Evolutionary conservation across 2,329 filamentous ascomycete genomes (phyloP).

Genomic region (Fusarium continuum): DNA sequence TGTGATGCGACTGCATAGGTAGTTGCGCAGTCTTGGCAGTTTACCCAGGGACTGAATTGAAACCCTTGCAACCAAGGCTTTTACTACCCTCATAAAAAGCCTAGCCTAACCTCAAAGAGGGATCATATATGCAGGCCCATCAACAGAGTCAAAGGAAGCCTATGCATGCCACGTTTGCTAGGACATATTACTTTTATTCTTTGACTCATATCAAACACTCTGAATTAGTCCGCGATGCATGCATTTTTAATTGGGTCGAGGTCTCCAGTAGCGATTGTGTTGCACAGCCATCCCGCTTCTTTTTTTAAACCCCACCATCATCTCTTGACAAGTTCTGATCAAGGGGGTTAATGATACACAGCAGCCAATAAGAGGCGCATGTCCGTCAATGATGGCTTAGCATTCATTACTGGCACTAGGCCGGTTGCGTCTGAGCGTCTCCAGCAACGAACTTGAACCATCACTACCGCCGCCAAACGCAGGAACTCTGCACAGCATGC

Average conservation of each 20-base stretch:
- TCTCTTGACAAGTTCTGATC: slow-evolving; percentile 20
- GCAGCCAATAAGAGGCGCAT: slow-evolving; percentile 34
- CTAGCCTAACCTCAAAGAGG: slow-evolving; percentile 12
- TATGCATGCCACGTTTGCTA: not conserved
- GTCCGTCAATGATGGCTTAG: slow-evolving; percentile 35
- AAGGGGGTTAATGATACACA: slow-evolving; percentile 19
- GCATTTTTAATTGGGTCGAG: slow-evolving; percentile 1
- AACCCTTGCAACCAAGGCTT: not conserved
- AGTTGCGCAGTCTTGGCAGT: not conserved
- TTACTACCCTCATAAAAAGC: slow-evolving; percentile 1
- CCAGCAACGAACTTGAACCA: slow-evolving; percentile 29
- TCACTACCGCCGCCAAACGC: slow-evolving; percentile 31
- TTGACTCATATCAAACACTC: not conserved
- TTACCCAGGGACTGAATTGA: not conserved
- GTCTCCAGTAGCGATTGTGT: slow-evolving; percentile 15
- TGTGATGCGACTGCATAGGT: slow-evolving; percentile 9
- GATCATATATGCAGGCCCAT: slow-evolving; percentile 1
- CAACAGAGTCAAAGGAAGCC: not conserved
- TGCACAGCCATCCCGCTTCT: slow-evolving; percentile 45
- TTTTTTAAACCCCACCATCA: slow-evolving; percentile 39
- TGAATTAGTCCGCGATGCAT: not conserved
- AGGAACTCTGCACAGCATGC: slow-evolving; percentile 40
- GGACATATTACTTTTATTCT: slow-evolving; percentile 4
- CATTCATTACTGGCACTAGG: slow-evolving; percentile 16
- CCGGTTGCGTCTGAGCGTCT: slow-evolving; percentile 34